Base-by-base conservation (phyloP, 2,329 filamentous ascomycete genomes). In the Tolypocladium cylindrosporum region DNA sequence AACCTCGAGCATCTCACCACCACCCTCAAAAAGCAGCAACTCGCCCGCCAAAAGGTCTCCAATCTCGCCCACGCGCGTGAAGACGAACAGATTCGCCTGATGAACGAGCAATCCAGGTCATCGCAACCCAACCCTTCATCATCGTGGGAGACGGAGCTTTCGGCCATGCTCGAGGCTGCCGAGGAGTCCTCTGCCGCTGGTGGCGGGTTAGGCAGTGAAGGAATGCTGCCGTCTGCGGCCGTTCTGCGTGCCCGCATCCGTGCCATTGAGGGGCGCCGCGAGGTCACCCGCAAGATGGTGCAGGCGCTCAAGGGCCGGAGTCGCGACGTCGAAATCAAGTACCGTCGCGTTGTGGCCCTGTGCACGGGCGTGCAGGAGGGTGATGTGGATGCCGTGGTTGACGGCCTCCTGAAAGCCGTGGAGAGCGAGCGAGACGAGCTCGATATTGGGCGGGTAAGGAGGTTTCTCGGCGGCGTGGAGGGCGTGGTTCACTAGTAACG, bases 281-380 rank as follows among this genome's bases (percentile, higher is more conserved):
- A 81, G 48, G 77, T 81, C 21, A 84, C 94, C 14, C 77, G 83
- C 56, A 82, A 84, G 55, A 84, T 88, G 64, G 86, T 91, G 2
- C 80, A 82, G 21, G 82, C 82, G 7, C 80, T 99, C 10, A 87
- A 90, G 69, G 86, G 87, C 37, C 86, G 89, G 60, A 93, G 90
- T 65, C 87, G 86, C 5, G 91, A 96, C 57, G 79, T 96, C 4
- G 93, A 96, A 67, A 79, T 88, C 63, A 91, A 94, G 72, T 97
- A 97, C 70, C 83, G 91, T 34, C 89, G 88, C 63, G 90, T 97
- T 37, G 91, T 99, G 31, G 86, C 88, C 57, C 77, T 97, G 14
- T 97, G 93, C 69, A 96, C 91, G 0, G 86, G 85, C 10, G 89
- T 92, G 40, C 81, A 84, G 1, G 91, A 95, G 61, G 79, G 81